Evolutionary conservation across 1,139 yeast genomes (phyloP).

Genomic region (Saccharomycopsis hybrid): DNA sequence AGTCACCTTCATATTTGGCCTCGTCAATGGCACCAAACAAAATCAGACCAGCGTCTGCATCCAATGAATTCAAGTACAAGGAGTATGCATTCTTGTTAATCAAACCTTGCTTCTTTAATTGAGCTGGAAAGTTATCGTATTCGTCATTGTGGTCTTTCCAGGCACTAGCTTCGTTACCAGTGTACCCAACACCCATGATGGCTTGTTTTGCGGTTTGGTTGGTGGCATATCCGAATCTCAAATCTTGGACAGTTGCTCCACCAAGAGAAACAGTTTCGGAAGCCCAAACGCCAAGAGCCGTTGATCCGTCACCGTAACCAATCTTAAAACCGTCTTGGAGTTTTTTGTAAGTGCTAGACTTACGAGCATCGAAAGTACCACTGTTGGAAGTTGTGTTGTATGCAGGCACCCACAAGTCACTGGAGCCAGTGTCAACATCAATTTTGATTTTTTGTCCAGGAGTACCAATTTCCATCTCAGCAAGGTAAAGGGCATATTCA

Average conservation of each 20-base stretch:
- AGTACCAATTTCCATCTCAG: constrained; percentile 31
- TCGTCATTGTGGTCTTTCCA: constrained; percentile 4
- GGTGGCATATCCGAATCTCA: constrained; percentile 46
- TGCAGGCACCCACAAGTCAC: constrained; percentile 32
- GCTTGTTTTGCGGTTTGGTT: constrained; percentile 38
- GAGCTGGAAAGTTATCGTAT: constrained; percentile 42
- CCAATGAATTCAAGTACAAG: constrained; percentile 39
- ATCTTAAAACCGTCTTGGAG: constrained; percentile 30
- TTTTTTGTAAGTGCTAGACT: constrained; percentile 23
- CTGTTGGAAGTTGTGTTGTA: constrained; percentile 7
- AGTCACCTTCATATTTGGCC: constrained; percentile 35
- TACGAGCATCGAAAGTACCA: constrained; percentile 14
- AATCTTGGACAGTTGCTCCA: constrained; percentile 33
- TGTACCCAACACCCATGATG: constrained; percentile 49
- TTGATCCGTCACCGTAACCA: constrained; percentile 55
- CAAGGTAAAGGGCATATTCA: constrained; percentile 26
- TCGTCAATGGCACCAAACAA: constrained; percentile 54
- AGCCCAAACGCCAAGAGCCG: constrained; percentile 64
- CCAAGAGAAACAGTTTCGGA: constrained; percentile 37
- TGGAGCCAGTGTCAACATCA: constrained; percentile 42
- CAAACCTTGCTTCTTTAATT: constrained; percentile 39
- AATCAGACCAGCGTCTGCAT: constrained; percentile 38
- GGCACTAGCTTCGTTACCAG: constrained; percentile 28
- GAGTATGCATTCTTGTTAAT: constrained; percentile 45
- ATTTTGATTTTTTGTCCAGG: constrained; percentile 31